Evolutionary conservation across 2,329 filamentous ascomycete genomes (phyloP), one percentile per base, ranked within the genome.

Genomic region (Beauveria caledonica): DNA sequence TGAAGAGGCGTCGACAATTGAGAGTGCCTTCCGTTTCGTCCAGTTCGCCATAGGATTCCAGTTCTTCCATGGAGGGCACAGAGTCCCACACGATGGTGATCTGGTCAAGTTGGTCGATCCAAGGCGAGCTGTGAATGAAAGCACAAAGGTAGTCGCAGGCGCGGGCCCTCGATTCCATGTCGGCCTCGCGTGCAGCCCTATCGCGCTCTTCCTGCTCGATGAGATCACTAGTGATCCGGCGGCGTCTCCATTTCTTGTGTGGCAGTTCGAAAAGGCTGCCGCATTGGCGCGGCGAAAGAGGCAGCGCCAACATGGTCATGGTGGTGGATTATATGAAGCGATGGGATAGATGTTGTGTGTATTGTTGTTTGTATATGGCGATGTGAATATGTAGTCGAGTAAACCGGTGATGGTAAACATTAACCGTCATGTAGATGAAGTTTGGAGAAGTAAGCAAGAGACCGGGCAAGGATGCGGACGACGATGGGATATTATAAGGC

Each of bases 1-100:
- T 74, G 69, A 74, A 74, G 5, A 74, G 66, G 15, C 69, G 68
- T 39, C 72, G 68, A 62, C 72, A 74, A 44, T 70, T 71, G 42
- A 68, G 68, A 3, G 72, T 74, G 60, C 72, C 72, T 45, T 73
- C 68, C 44, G 67, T 68, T 60, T 73, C 70, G 59, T 69, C 66
- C 46, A 74, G 66, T 23, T 62, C 57, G 33, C 71, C 72, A 48
- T 68, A 74, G 8, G 68, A 64, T 51, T 70, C 67, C 33, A 74
- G 69, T 63, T 72, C 70, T 29, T 69, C 64, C 62, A 73, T 69
- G 56, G 69, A 68, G 15, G 72, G 72, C 3, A 74, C 68, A 19
- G 62, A 67, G 3, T 73, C 72, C 64, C 66, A 68, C 23, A 69
- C 65, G 60, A 74, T 72, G 57, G 68, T 67, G 61, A 74, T 73